phyloP scores from a whole-genome alignment of 306 rosid genomes.

The Dalbergia cochinchinensis region DNA sequence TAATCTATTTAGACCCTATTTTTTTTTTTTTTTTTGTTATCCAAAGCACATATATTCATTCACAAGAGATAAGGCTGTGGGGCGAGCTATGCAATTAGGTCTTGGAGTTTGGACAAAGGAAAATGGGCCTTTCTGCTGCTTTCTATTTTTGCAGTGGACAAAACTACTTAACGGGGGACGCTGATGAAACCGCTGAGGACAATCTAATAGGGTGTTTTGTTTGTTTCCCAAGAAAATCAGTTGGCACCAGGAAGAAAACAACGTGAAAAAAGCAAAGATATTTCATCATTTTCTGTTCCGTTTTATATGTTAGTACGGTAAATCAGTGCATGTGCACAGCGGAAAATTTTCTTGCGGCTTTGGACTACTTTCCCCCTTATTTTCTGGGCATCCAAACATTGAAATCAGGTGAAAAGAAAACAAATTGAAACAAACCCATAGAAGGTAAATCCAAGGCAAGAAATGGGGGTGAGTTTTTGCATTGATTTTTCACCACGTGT shows the following conservation, averaged over 20 bases:
- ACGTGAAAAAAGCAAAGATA: not conserved
- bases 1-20: too few relatives aligned
- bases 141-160: conserved; percentile 35
- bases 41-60: too few relatives aligned
- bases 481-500: too few relatives aligned
- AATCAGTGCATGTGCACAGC: not conserved
- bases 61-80: not conserved
- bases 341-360: not conserved
- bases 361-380: not conserved
- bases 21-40: too few relatives aligned
- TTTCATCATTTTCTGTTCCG: conserved; percentile 1
- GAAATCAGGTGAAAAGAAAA: not conserved
- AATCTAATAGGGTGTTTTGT: conserved; percentile 38
- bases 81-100: not conserved
- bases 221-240: conserved; percentile 53
- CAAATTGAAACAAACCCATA: not conserved
- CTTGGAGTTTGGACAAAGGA: not conserved
- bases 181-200: conserved; percentile 37
- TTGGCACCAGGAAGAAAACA: not conserved
- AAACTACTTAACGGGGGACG: conserved; percentile 16
- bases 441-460: not conserved
- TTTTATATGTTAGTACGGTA: conserved; percentile 20
- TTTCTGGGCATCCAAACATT: conserved; percentile 26
- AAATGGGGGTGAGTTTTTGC: too few relatives aligned
- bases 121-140: conserved; percentile 21